Conservation (phyloP, 257 asterid species). For the Mitragyna speciosa region DNA sequence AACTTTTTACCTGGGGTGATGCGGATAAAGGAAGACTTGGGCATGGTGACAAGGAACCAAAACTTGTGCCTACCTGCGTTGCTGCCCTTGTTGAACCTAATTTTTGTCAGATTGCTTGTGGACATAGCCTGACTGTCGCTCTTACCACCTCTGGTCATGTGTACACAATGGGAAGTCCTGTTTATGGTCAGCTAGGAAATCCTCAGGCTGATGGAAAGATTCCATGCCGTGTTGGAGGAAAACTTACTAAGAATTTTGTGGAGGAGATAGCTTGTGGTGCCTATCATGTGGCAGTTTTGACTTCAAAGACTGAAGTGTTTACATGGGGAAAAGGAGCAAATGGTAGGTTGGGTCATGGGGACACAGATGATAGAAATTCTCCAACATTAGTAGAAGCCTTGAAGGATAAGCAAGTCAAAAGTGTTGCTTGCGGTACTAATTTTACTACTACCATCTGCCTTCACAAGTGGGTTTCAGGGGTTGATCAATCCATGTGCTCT, state of each 20-base stretch:
- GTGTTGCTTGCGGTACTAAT: conserved; percentile 86
- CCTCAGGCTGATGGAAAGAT: conserved; percentile 81
- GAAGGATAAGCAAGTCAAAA: conserved; percentile 89
- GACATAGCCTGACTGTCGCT: conserved; percentile 90
- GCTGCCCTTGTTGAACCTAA: conserved; percentile 89
- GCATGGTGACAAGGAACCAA: conserved; percentile 82
- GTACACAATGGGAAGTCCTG: conserved; percentile 88
- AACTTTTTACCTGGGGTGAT: conserved; percentile 94
- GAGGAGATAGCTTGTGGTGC: conserved; percentile 96
- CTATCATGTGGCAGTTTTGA: conserved; percentile 86
- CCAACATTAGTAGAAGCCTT: conserved; percentile 86
- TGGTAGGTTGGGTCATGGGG: conserved; percentile 95
- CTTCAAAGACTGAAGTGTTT: conserved; percentile 86
- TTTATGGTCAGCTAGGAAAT: conserved; percentile 89
- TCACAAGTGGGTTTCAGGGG: conserved; percentile 89
- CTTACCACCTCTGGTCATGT: conserved; percentile 90
- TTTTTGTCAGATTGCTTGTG: conserved; percentile 90
- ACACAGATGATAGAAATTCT: conserved; percentile 65
- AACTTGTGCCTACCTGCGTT: conserved; percentile 88
- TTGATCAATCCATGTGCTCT: conserved; percentile 92
- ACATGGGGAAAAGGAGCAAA: conserved; percentile 97
- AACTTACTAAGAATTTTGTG: conserved; percentile 63
- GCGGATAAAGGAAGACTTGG: conserved; percentile 91
- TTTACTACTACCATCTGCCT: conserved; percentile 87
- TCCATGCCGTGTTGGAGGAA: conserved; percentile 84